phyloP scores from a whole-genome alignment of 2,329 filamentous ascomycete species.

The Acrodontium crateriforme region DNA sequence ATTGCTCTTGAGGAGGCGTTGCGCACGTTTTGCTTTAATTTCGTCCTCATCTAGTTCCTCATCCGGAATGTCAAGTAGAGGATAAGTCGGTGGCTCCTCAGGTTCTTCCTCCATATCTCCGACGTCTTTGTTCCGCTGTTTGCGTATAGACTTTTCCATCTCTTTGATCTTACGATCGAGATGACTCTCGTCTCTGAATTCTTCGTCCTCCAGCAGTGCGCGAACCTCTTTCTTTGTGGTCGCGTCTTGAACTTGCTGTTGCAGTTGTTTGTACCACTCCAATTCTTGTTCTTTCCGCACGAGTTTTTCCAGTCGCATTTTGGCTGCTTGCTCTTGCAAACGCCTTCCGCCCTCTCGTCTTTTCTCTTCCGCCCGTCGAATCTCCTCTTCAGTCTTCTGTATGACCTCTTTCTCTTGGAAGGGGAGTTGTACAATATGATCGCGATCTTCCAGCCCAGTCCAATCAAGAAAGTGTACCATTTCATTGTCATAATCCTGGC shows the following conservation, averaged over 20 bases:
- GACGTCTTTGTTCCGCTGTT: conserved; percentile 84
- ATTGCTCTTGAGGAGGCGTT: conserved; percentile 85
- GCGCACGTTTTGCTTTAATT: conserved; percentile 83
- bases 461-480: conserved; percentile 69
- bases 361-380: conserved; percentile 78
- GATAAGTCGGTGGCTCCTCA: conserved; percentile 69
- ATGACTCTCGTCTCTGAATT: conserved; percentile 79
- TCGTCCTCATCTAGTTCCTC: conserved; percentile 85
- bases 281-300: conserved; percentile 92
- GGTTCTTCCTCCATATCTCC: conserved; percentile 68
- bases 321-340: conserved; percentile 88
- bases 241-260: conserved; percentile 50
- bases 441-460: conserved; percentile 79
- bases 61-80: conserved; percentile 76
- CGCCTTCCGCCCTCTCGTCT: conserved; percentile 88
- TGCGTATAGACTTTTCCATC: conserved; percentile 77
- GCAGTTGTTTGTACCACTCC: conserved; percentile 81
- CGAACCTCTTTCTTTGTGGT: conserved; percentile 85
- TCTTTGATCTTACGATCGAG: conserved; percentile 77
- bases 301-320: conserved; percentile 90
- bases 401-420: conserved; percentile 81
- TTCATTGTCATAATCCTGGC: conserved; percentile 69
- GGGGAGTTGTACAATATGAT: conserved; percentile 82
- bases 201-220: conserved; percentile 67
- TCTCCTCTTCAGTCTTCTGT: conserved; percentile 88